Base-by-base conservation (phyloP, 371 early-diverging fungal genomes). In the Rhizopus microsporus region DNA sequence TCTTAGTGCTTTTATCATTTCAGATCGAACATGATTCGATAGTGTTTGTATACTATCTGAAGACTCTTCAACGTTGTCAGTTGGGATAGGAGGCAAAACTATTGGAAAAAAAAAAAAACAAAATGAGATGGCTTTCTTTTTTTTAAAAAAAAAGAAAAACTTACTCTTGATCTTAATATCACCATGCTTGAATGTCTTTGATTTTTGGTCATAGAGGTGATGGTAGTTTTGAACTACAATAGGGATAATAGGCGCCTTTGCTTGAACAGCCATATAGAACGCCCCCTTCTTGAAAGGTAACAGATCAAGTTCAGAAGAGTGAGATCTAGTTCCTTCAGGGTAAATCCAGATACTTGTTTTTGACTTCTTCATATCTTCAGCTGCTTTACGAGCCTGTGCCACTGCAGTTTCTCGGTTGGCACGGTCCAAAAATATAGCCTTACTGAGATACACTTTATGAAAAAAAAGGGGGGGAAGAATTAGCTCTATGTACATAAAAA, bases 221-320 rank as follows among this genome's bases (percentile, higher is more conserved):
- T 81, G 76, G 65, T 94, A 93, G 43, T 93, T 91, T 51, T 89
- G 81, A 13, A 88, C 67, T 7, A 96, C 93, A 32, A 97, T 84
- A 4, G 98, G 98, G 16, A 97, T 80, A 48, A 97, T 82, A 9
- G 97, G 97, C 6, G 89, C 84, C 52, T 84, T 77, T 0, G 93
- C 91, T 59, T 93, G 90, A 46, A 88, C 84, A 8, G 98, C 97
- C 65, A 97, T 83, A 67, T 94, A 87, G 71, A 97, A 97, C 4
- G 90, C 92, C 1, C 93, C 94, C 69, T 93, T 92, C 69, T 97
- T 97, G 79, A 97, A 97, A 2, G 93, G 94, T 54, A 97, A 75
- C 62, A 97, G 60, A 51, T 78, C 76, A 17, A 89, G 80, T 46
- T 82, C 83, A 31, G 76, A 71, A 23, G 83, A 80, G 61, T 83